Conservation (phyloP, 441 rosid species). For the Euphorbia celastroides region DNA sequence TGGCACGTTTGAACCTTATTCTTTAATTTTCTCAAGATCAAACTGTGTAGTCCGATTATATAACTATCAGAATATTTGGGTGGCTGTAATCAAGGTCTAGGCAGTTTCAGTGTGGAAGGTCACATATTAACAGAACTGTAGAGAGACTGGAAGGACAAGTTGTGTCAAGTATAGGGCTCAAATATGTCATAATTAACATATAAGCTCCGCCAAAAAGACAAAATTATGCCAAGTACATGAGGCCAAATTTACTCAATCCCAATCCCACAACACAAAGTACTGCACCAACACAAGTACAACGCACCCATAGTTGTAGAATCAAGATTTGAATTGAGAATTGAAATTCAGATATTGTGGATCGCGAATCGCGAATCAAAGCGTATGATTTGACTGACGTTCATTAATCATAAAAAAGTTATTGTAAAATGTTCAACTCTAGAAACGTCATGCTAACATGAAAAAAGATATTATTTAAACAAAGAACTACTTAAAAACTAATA, state of each 20-base stretch:
- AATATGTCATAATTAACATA: background rate
- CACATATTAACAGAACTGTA: background rate
- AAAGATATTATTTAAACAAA: too few relatives aligned
- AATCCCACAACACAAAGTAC: too few relatives aligned
- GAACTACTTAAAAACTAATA: too few relatives aligned
- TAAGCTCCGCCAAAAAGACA: background rate
- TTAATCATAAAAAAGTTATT: too few relatives aligned
- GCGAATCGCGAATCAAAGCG: too few relatives aligned
- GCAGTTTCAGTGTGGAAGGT: background rate
- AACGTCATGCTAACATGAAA: too few relatives aligned
- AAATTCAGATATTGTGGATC: too few relatives aligned
- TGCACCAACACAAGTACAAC: too few relatives aligned
- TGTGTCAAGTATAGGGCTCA: background rate
- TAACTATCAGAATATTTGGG: background rate
- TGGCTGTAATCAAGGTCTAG: background rate
- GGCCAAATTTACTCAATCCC: background rate
- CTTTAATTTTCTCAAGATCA: background rate
- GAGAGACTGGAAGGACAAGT: background rate
- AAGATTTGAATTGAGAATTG: too few relatives aligned
- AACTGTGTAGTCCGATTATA: background rate
- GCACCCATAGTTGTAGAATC: too few relatives aligned
- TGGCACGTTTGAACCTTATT: background rate
- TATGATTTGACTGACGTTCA: too few relatives aligned
- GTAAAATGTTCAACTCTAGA: too few relatives aligned
- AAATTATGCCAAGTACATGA: background rate